Conservation (phyloP, 139 green algal genomes). For the Mychonastes homosphaera region DNA sequence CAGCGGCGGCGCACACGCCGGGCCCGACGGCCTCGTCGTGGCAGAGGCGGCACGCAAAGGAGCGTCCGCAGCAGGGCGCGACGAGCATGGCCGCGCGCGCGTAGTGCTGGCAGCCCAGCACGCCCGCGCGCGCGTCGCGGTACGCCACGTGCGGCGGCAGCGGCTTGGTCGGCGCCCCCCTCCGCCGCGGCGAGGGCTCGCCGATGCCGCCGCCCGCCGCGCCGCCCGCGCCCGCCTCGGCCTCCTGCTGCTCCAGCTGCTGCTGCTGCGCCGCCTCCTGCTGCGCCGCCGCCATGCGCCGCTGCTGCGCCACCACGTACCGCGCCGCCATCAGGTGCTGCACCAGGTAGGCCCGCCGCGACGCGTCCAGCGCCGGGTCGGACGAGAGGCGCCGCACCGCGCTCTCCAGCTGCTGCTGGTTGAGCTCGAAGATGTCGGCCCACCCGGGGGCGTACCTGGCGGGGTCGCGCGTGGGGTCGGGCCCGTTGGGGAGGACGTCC, state of each 20-base stretch:
- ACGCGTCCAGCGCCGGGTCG: slow-evolving; percentile 76
- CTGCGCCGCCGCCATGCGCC: slow-evolving; percentile 23
- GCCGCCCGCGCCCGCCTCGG: neutral
- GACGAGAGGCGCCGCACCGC: slow-evolving; percentile 75
- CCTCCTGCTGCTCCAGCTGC: slow-evolving; percentile 9
- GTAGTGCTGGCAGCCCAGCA: slow-evolving; percentile 68
- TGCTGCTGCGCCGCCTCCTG: slow-evolving; percentile 2
- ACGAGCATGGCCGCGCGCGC: slow-evolving; percentile 57
- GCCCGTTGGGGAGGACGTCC: slow-evolving; percentile 19
- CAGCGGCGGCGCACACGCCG: neutral
- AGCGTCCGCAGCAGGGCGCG: slow-evolving; percentile 75
- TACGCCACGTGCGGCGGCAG: slow-evolving; percentile 14
- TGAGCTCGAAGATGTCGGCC: slow-evolving; percentile 98
- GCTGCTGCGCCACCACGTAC: slow-evolving; percentile 56
- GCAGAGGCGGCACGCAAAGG: slow-evolving; percentile 75
- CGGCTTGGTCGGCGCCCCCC: neutral
- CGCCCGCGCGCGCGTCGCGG: slow-evolving; percentile 20
- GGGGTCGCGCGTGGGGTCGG: slow-evolving; percentile 35
- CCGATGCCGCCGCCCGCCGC: neutral
- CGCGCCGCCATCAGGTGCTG: slow-evolving; percentile 86
- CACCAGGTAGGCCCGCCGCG: slow-evolving; percentile 92
- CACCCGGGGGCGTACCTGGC: slow-evolving; percentile 75
- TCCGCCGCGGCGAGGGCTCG: neutral
- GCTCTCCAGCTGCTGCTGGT: slow-evolving; percentile 95
- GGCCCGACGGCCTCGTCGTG: no score